These are phyloP conservation scores for Echium plantagineum DNA, from an alignment of 257 asterid species.

Conservation along the genomic window DNA sequence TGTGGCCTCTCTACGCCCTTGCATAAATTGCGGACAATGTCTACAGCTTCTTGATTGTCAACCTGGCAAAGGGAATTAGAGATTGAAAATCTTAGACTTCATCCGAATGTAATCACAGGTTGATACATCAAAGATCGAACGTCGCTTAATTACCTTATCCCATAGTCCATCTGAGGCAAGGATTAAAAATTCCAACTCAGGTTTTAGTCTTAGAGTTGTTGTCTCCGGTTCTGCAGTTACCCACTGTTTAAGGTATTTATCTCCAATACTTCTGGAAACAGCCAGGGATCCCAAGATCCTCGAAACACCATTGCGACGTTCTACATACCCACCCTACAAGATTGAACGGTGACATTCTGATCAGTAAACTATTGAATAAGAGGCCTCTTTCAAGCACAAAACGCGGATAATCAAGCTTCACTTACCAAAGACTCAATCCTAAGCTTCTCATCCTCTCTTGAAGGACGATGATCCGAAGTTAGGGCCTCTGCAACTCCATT, in stretches of 20 bases:
- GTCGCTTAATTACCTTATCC: slow-evolving; percentile 54
- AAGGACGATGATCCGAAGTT: slow-evolving; percentile 77
- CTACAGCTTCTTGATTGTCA: slow-evolving; percentile 67
- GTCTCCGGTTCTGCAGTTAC: slow-evolving; percentile 78
- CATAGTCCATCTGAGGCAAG: slow-evolving; percentile 94
- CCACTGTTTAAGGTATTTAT: slow-evolving; percentile 76
- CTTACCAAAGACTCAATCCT: slow-evolving; percentile 62
- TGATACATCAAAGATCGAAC: neutral
- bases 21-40: slow-evolving; percentile 41
- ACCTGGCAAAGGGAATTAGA: slow-evolving; percentile 32
- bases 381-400: neutral
- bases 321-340: slow-evolving; percentile 74
- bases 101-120: neutral
- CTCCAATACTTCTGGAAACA: slow-evolving; percentile 80
- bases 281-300: slow-evolving; percentile 81
- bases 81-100: neutral
- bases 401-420: neutral
- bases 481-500: slow-evolving; percentile 61
- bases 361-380: slow-evolving; percentile 9
- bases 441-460: slow-evolving; percentile 52
- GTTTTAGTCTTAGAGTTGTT: slow-evolving; percentile 27
- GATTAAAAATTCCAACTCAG: slow-evolving; percentile 63
- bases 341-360: slow-evolving; percentile 6
- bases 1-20: slow-evolving; percentile 24
- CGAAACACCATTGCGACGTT: slow-evolving; percentile 52